Evolutionary conservation across 2,329 filamentous ascomycete species (phyloP).

Genomic region (Metarhizium robertsii): DNA sequence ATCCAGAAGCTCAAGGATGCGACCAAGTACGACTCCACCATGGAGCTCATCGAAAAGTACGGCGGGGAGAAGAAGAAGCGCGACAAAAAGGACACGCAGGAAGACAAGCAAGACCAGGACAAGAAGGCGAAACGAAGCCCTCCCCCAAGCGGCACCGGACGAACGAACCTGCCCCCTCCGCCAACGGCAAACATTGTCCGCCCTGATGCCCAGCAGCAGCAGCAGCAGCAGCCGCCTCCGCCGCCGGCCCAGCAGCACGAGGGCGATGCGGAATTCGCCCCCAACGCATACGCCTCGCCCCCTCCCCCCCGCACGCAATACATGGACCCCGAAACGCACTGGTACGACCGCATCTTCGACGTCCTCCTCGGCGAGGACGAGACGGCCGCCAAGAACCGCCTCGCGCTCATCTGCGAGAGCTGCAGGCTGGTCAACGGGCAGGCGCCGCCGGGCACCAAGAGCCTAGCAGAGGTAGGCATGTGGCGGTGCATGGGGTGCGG

Average conservation of each 20-base stretch:
- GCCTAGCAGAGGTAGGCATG: conserved; percentile 66
- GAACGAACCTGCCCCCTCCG: conserved; percentile 47
- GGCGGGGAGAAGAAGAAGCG: conserved; percentile 50
- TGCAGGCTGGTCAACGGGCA: conserved; percentile 93
- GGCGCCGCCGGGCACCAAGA: conserved; percentile 76
- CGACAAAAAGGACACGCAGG: conserved; percentile 6
- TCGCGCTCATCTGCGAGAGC: conserved; percentile 72
- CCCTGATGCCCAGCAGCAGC: conserved; percentile 13
- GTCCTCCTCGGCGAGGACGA: conserved; percentile 92
- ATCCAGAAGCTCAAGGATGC: conserved; percentile 92
- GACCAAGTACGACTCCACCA: conserved; percentile 92
- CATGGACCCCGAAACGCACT: conserved; percentile 45
- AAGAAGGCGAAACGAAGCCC: conserved; percentile 7
- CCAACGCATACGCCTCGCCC: conserved; percentile 44
- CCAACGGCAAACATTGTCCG: conserved; percentile 54
- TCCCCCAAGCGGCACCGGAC: conserved; percentile 8
- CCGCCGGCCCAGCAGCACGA: neutral
- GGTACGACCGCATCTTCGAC: conserved; percentile 94
- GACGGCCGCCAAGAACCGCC: conserved; percentile 79
- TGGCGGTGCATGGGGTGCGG: conserved; percentile 90
- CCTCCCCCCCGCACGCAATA: conserved; percentile 8
- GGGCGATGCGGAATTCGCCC: conserved; percentile 55
- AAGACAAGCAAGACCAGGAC: conserved; percentile 4
- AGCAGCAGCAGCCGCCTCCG: conserved; percentile 5
- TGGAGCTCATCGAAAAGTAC: conserved; percentile 90